Base-by-base conservation (phyloP, 495 filamentous ascomycete species). In the Penicillium ucsense region DNA sequence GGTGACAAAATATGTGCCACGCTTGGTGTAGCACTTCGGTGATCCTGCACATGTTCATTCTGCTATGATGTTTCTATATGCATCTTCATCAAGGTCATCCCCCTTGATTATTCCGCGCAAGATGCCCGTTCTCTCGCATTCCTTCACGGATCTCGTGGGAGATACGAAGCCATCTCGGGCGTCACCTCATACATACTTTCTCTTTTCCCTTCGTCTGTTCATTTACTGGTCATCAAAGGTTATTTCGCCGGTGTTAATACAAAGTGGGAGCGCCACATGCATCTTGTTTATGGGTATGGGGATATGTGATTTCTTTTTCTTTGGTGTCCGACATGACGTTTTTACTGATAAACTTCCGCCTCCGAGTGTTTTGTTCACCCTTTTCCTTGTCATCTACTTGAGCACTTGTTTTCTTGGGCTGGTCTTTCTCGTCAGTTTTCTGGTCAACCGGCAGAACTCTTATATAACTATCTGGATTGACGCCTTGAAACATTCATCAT, bases 211-310 rank as follows among this genome's bases (percentile, higher is more conserved):
- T 34, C 34, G 10, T 48, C 41, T 35, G 39, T 46, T 53, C 12
- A 49, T 52, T 57, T 51, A 55, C 57, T 35, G 53, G 53, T 55
- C 20, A 20, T 20, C 20, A 20, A 20, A 20, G 20, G 49, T 62
- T 52, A 42, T 46, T 35, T 38, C 53, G 51, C 53, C 53, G 46
- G 49, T 40, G 5, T 48, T 56, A 35, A 50, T 63, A 61, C 55
- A 63, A 58, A 58, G 51, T 54, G 32, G 60, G 55, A 61, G 55
- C 57, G 54, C 50, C 56, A 38, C 47, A 53, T 53, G 53, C 53
- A 55, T 57, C 31, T 54, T 62, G 49, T 53, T 59, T 60, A 57
- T 62, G 59, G 59, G 59, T 46, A 45, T 62, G 56, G 54, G 56
- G 49, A 20, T 20, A 20, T 20, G 20, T 20, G 20, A 20, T 20